These are phyloP conservation scores for Acidomyces sp. DNA, from an alignment of 495 filamentous ascomycete genomes.

Conservation along the genomic window DNA sequence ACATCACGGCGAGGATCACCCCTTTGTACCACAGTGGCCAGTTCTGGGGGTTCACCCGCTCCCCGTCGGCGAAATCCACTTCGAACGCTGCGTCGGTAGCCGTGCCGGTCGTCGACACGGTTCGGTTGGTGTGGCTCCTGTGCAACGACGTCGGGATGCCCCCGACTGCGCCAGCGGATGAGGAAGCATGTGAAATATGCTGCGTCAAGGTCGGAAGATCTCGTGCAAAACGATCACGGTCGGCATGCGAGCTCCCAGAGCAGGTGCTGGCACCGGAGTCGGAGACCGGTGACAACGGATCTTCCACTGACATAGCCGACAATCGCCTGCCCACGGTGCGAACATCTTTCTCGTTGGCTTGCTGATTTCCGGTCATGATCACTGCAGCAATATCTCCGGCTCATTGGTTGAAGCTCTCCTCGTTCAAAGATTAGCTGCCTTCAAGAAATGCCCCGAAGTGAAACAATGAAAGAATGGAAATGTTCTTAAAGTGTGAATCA, in stretches of 20 bases:
- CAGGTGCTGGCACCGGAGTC: constrained; percentile 1
- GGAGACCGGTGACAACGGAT: constrained; percentile 3
- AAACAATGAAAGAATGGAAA: too few species aligned
- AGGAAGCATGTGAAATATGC: constrained; percentile 6
- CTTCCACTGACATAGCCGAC: constrained; percentile 6
- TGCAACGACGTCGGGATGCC: constrained; percentile 2
- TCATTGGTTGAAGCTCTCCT: too few species aligned
- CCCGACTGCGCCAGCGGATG: constrained; percentile 8
- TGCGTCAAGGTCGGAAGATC: neutral
- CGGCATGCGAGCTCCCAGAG: neutral
- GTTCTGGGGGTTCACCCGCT: constrained; percentile 60
- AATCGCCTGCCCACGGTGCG: too few species aligned
- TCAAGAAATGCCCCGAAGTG: too few species aligned
- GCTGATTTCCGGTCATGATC: too few species aligned
- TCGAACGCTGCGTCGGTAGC: constrained; percentile 51
- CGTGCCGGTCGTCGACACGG: constrained; percentile 1
- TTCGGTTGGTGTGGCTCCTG: constrained; percentile 1
- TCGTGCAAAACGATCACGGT: neutral
- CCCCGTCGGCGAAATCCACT: constrained; percentile 53
- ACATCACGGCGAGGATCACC: constrained; percentile 49
- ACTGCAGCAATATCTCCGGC: too few species aligned
- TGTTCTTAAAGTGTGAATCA: too few species aligned
- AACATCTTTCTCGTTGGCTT: too few species aligned
- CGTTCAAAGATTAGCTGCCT: too few species aligned
- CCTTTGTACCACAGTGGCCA: constrained; percentile 59